A percentile compares a stretch with the other conserved stretches of the same genome.
Conservation (phyloP, 352 stramenopile species). For the Phytophthora hybrid region DNA sequence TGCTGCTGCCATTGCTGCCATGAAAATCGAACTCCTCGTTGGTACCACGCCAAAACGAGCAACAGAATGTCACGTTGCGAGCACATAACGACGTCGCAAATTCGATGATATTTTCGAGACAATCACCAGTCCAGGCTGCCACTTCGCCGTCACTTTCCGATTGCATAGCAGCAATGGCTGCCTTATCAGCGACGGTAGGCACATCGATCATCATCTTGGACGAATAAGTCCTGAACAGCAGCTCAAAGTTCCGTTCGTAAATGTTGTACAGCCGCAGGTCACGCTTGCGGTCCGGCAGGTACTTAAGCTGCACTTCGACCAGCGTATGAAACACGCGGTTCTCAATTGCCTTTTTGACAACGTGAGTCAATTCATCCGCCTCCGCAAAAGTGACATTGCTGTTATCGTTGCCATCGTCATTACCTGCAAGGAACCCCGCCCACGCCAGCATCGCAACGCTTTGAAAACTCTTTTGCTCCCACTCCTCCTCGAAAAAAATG, state of each 20-base stretch:
- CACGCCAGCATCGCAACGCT: slow-evolving; percentile 82
- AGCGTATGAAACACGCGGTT: slow-evolving; percentile 74
- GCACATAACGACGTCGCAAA: slow-evolving; percentile 73
- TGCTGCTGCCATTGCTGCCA: slow-evolving; percentile 36
- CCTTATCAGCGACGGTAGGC: slow-evolving; percentile 76
- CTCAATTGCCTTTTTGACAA: slow-evolving; percentile 82
- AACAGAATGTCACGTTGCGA: slow-evolving; percentile 62
- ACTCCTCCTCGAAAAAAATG: slow-evolving; percentile 69
- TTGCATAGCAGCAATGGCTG: slow-evolving; percentile 69
- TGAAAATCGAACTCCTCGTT: slow-evolving; percentile 50
- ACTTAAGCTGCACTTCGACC: slow-evolving; percentile 79
- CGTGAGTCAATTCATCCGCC: slow-evolving; percentile 49
- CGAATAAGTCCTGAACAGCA: slow-evolving; percentile 76
- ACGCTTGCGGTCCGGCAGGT: slow-evolving; percentile 76
- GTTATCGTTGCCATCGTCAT: slow-evolving; percentile 44
- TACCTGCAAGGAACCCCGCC: slow-evolving; percentile 66
- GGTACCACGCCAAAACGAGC: slow-evolving; percentile 66
- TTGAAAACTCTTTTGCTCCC: slow-evolving; percentile 75
- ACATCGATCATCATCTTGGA: slow-evolving; percentile 85
- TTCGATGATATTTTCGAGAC: slow-evolving; percentile 81
- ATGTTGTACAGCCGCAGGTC: slow-evolving; percentile 76
- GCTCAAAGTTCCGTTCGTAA: slow-evolving; percentile 75
- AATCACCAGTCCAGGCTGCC: slow-evolving; percentile 73
- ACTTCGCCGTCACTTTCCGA: slow-evolving; percentile 68
- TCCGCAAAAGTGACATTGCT: slow-evolving; percentile 64